Conservation (phyloP, 2,329 filamentous ascomycete genomes). For the Fonsecaea erecta region DNA sequence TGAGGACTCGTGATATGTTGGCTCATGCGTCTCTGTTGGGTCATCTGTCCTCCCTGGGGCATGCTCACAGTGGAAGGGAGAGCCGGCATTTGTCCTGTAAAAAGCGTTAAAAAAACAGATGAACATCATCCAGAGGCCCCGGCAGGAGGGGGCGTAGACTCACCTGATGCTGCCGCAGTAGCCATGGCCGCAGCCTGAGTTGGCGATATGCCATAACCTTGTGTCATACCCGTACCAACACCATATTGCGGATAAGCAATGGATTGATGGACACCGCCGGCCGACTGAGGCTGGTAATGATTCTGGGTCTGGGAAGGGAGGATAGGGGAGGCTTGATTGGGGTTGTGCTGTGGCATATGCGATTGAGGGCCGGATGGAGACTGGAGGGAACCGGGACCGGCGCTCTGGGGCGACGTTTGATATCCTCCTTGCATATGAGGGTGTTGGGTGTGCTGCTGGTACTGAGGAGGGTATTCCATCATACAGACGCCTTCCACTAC, state of each 20-base stretch:
- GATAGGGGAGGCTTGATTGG: slow-evolving; percentile 76
- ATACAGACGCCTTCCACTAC: slow-evolving; percentile 44
- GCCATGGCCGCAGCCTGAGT: slow-evolving; percentile 93
- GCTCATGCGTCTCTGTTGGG: slow-evolving; percentile 69
- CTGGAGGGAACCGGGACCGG: slow-evolving; percentile 62
- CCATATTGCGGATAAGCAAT: slow-evolving; percentile 84
- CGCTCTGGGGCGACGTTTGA: slow-evolving; percentile 62
- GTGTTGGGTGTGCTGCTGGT: slow-evolving; percentile 69
- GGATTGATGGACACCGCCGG: slow-evolving; percentile 65
- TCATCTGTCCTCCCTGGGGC: slow-evolving; percentile 62
- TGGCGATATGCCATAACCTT: slow-evolving; percentile 74
- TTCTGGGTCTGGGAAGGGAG: slow-evolving; percentile 71
- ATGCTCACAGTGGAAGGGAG: slow-evolving; percentile 55
- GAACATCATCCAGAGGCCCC: slow-evolving; percentile 26
- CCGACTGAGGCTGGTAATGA: slow-evolving; percentile 69
- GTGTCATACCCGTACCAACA: slow-evolving; percentile 74
- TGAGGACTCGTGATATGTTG: slow-evolving; percentile 74
- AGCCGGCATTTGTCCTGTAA: slow-evolving; percentile 40
- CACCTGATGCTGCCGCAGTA: slow-evolving; percentile 87
- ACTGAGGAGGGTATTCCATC: slow-evolving; percentile 79
- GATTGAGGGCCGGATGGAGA: slow-evolving; percentile 74
- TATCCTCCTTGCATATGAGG: slow-evolving; percentile 65
- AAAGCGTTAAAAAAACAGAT: slow-evolving; percentile 21
- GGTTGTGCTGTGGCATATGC: slow-evolving; percentile 63
- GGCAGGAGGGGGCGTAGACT: slow-evolving; percentile 57